phyloP scores from a whole-genome alignment of 176 grass and related monocot species.

The Rhipidocladum racemiflorum region DNA sequence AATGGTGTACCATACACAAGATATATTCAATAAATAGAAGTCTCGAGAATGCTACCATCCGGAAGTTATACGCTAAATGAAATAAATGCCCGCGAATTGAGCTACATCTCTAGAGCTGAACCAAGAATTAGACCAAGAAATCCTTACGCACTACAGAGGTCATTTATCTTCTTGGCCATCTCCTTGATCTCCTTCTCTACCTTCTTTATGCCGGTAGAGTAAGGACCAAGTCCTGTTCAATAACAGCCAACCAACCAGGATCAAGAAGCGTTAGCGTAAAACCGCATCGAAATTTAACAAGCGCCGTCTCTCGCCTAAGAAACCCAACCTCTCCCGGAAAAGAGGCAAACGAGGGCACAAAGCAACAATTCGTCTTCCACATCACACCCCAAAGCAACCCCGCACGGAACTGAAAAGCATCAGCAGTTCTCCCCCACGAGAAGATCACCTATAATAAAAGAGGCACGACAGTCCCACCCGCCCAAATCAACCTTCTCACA shows the following conservation, averaged over 20 bases:
- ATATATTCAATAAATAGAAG: neutral
- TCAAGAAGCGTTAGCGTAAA: slow-evolving; percentile 15
- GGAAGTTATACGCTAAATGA: neutral
- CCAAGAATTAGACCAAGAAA: neutral
- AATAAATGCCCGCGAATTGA: neutral
- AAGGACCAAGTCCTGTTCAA: slow-evolving; percentile 74
- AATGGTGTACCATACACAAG: neutral
- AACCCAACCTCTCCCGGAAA: neutral
- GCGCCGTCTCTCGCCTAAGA: neutral
- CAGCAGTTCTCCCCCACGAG: too few species aligned
- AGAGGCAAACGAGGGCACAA: neutral
- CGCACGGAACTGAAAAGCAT: too few species aligned
- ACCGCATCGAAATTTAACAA: neutral
- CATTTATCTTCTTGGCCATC: slow-evolving; percentile 84
- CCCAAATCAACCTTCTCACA: too few species aligned
- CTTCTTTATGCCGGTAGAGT: slow-evolving; percentile 80
- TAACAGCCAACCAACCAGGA: neutral
- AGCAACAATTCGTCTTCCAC: too few species aligned
- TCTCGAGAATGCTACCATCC: neutral
- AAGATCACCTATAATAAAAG: too few species aligned
- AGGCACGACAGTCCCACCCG: too few species aligned
- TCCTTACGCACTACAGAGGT: slow-evolving; percentile 58
- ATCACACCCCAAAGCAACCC: too few species aligned
- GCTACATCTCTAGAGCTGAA: neutral
- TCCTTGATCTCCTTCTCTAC: slow-evolving; percentile 95